phyloP scores from a whole-genome alignment of 2,329 filamentous ascomycete genomes.

The Fusarium ramigenum region DNA sequence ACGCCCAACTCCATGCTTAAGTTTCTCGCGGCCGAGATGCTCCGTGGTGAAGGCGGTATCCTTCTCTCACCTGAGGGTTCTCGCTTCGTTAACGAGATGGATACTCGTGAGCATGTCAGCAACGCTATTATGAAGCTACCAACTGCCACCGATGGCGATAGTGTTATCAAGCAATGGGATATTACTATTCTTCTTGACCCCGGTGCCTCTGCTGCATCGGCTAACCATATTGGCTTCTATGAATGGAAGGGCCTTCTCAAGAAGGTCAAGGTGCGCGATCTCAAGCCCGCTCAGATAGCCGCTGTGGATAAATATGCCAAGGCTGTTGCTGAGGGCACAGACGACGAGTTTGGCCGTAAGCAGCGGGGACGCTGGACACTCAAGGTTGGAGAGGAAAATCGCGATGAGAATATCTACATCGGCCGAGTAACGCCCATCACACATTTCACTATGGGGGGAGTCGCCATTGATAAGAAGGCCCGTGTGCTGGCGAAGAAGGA shows the following conservation, averaged over 20 bases:
- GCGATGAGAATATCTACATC: conserved; percentile 64
- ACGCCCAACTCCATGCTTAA: conserved; percentile 59
- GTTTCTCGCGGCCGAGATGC: conserved; percentile 70
- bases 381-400: conserved; percentile 51
- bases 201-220: conserved; percentile 61
- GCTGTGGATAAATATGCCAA: conserved; percentile 61
- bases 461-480: conserved; percentile 62
- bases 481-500: conserved; percentile 56
- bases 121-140: conserved; percentile 57
- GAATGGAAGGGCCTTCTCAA: conserved; percentile 68
- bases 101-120: conserved; percentile 67
- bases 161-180: conserved; percentile 62
- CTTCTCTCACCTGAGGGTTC: conserved; percentile 57
- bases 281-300: conserved; percentile 51
- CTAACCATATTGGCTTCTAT: conserved; percentile 70
- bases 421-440: conserved; percentile 70
- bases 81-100: conserved; percentile 70
- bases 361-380: conserved; percentile 66
- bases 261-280: conserved; percentile 63
- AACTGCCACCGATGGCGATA: conserved; percentile 44
- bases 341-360: conserved; percentile 58
- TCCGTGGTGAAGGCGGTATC: conserved; percentile 70
- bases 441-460: conserved; percentile 75
- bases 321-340: conserved; percentile 50
- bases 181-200: conserved; percentile 68